A percentile compares a stretch with the other conserved stretches of the same genome.
phyloP scores from a whole-genome alignment of 2,329 filamentous ascomycete genomes.

The Neophaeococcomyces mojaviensis region DNA sequence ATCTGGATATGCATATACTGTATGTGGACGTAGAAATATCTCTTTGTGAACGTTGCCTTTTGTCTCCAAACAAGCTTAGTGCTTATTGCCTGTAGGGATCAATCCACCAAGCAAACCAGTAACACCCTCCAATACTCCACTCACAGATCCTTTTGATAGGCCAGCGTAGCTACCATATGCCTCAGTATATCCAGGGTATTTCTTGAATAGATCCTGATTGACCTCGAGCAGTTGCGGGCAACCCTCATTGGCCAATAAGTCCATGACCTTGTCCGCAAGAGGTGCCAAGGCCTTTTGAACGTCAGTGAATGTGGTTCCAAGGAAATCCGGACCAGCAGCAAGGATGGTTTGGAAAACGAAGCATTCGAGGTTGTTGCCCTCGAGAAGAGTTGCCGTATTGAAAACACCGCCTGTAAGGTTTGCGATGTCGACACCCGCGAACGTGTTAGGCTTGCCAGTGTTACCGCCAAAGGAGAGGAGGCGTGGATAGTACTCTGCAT shows the following conservation, averaged over 20 bases:
- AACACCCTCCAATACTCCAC: not conserved
- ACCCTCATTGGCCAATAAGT: not conserved
- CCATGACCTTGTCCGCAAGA: not conserved
- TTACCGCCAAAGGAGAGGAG: too few species aligned
- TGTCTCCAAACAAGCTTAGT: too few species aligned
- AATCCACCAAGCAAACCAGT: not conserved
- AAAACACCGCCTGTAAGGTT: not conserved
- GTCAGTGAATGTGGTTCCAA: conserved; percentile 23
- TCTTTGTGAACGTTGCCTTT: too few species aligned
- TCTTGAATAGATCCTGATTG: not conserved
- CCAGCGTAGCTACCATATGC: not conserved
- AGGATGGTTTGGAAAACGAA: conserved; percentile 30
- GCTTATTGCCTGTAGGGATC: too few species aligned
- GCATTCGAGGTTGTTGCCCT: not conserved
- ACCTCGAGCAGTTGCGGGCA: not conserved
- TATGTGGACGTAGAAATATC: too few species aligned
- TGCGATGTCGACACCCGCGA: not conserved
- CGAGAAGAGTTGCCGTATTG: not conserved
- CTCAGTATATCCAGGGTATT: not conserved
- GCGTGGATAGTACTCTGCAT: too few species aligned
- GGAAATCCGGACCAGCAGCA: conserved; percentile 32
- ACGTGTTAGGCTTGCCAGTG: too few species aligned
- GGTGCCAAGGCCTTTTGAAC: not conserved
- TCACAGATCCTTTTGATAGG: not conserved
- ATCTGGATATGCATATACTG: too few species aligned